Evolutionary conservation across 345 rosid genomes (phyloP), one percentile per base, ranked within the genome.

Genomic region (Citrus reticulata): DNA sequence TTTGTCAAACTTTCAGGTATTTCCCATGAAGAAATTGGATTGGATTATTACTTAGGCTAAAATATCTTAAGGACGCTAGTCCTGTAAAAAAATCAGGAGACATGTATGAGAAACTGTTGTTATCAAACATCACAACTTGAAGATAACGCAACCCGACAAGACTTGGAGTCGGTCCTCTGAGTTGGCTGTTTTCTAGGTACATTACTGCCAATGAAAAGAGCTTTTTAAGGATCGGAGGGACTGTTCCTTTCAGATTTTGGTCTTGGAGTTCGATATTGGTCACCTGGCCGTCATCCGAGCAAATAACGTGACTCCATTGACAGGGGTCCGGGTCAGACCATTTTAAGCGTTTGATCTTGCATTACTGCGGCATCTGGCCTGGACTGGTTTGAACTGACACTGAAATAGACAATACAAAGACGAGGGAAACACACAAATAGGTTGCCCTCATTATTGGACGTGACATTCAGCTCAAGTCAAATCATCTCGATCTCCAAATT

Each of bases 261-360:
- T 54, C 32, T 27, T 87, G 87, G 54, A 93, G 90, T 76, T 92
- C 94, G 77, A 95, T 91, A 30, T 81, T 73, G 22, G 81, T 79
- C 2, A 95, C 89, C 49, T 87, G 85, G 11, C 74, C 80, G 16
- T 25, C 0, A 1, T 39, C 16, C n/a, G 79, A 75, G 80, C 98
- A 93, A 5, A 2, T 2, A 42, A 92, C 93, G 2, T 79, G 32
- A 1, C 1, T 1, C 98, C 98, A 93, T 2, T 79, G 13, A 72
- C 98, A 95, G 0, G 95, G 98, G 77, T 92, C 82, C 49, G 90
- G 70, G 75, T 84, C 81, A 14, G 93, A 77, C 98, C 94, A 95
- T 68, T 83, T 84, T 34, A 92, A 80, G 64, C 71, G 80, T 32
- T 80, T 0, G 83, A 9, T 78, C 42, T 58, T 74, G 32, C 72